These are phyloP conservation scores for Metschnikowia amazonensis DNA, from an alignment of 805 yeast genomes.

Conservation along the genomic window DNA sequence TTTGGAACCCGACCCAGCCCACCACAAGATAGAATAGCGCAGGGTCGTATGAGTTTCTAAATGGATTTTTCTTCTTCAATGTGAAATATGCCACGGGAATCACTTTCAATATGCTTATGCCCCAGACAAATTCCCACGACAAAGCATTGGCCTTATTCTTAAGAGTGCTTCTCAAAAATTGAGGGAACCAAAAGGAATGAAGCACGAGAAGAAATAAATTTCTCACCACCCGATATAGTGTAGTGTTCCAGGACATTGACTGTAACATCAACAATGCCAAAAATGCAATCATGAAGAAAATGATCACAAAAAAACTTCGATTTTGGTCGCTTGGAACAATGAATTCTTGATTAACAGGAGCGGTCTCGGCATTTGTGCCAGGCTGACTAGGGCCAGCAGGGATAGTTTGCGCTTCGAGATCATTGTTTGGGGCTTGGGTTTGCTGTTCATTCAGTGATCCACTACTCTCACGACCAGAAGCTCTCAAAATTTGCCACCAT, in stretches of 20 bases:
- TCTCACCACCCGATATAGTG: conserved; percentile 54
- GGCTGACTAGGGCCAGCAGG: not conserved
- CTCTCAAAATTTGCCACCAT: conserved; percentile 63
- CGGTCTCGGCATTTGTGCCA: not conserved
- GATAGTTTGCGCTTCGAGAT: conserved; percentile 13
- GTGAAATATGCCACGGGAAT: conserved; percentile 65
- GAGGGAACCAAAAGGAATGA: conserved; percentile 86
- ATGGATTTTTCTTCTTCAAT: conserved; percentile 51
- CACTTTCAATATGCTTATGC: conserved; percentile 59
- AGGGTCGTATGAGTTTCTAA: conserved; percentile 64
- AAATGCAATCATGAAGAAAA: conserved; percentile 24
- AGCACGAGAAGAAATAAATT: conserved; percentile 46
- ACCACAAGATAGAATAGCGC: conserved; percentile 43
- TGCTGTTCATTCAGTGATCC: not conserved
- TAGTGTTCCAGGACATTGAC: conserved; percentile 58
- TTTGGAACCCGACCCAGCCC: conserved; percentile 60
- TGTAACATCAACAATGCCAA: conserved; percentile 53
- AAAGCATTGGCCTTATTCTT: conserved; percentile 64
- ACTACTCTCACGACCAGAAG: conserved; percentile 35
- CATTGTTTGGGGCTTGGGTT: conserved; percentile 19
- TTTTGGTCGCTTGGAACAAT: not conserved
- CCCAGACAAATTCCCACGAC: conserved; percentile 70
- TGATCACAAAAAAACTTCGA: conserved; percentile 26
- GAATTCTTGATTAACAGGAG: not conserved
- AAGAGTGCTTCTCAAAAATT: conserved; percentile 70